Evolutionary conservation across 352 stramenopile species (phyloP), one percentile per base, ranked within the genome.

Genomic region (Pythium apleroticum): DNA sequence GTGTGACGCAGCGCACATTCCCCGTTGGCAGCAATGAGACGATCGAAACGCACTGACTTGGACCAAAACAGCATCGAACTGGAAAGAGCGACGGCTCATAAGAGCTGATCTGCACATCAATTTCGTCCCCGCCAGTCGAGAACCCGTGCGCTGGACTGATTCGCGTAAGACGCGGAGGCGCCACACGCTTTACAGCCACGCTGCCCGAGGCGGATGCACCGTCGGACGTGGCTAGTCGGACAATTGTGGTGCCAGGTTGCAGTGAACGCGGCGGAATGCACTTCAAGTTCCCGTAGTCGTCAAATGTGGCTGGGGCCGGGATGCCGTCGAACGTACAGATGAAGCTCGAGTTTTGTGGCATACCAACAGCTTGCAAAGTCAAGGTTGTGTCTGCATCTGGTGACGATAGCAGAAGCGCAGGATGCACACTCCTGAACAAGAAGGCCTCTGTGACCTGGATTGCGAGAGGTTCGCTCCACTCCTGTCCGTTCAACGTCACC

Each of bases 401-500:
- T 11, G 15, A 10, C 9, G 30, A 58, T 4, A 30, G 2, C 52
- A 58, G 28, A 28, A 7, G 8, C n/a, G 20, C 10, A 10, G 52
- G 52, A 30, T 15, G 1, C 4, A 35, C 54, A 7, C 48, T 8
- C 19, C 24, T 4, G 0, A 60, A 3, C 9, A 20, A 7, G 25
- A 70, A 70, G 15, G 37, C 37, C 0, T 56, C 41, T 1, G 35
- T 50, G 12, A 70, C 25, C 0, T 25, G 7, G 0, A 69, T 12
- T 15, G 12, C 28, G 0, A 69, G 8, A 22, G 31, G 33, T 10
- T 63, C 25, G 43, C 65, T 71, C 65, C 65, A 71, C 31, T 71
- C 65, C 52, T 71, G 65, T 4, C n/a, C 33, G 37, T 71, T 71
- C 15, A 66, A 22, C 4, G 57, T 58, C 4, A 71, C 52, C 43